Evolutionary conservation across 2,329 filamentous ascomycete species (phyloP), one percentile per base, ranked within the genome.

Genomic region (Pseudogymnoascus sp.): DNA sequence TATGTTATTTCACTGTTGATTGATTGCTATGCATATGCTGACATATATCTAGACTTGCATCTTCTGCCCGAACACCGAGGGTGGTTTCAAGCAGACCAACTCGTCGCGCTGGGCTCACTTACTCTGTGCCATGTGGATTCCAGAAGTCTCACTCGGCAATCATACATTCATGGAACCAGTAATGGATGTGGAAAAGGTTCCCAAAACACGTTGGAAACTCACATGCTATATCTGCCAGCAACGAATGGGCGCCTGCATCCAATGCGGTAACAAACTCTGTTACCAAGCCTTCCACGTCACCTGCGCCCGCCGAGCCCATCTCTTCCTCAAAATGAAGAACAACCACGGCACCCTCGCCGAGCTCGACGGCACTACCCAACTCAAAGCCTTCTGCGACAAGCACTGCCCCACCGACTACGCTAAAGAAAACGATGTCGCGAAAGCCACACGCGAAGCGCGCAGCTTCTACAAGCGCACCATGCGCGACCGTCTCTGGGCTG

Each of bases 101-200:
- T 90, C 91, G 2, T 92, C 93, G 2, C 95, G 96, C 77, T 99
- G 95, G 95, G 91, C 93, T 25, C 95, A 99, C 81, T 78, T 99
- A 9, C 84, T 99, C 7, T 99, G 95, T 73, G 91, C 95, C 34
- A 95, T 97, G 79, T 99, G 95, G 95, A 97, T 99, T 70, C 95
- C 95, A 0, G 95, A 99, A 77, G 91, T 97, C 5, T 93, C 91
- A 3, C 85, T 99, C 60, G 95, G 93, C 12, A 99, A 99, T 72
- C 89, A 91, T 66, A 96, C 93, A 6, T 95, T 97, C 73, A 97
- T 97, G 91, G 95, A 99, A 72, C 95, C 95, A 0, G 92, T 99
- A 60, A 96, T 95, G 81, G 95, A 97, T 69, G 91, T 99, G 37
- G 95, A 99, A 74, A 97, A 97, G 75, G 93, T 99, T 2, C 95